Evolutionary conservation across 1,139 yeast species (phyloP).

Genomic region (Candida sp.): DNA sequence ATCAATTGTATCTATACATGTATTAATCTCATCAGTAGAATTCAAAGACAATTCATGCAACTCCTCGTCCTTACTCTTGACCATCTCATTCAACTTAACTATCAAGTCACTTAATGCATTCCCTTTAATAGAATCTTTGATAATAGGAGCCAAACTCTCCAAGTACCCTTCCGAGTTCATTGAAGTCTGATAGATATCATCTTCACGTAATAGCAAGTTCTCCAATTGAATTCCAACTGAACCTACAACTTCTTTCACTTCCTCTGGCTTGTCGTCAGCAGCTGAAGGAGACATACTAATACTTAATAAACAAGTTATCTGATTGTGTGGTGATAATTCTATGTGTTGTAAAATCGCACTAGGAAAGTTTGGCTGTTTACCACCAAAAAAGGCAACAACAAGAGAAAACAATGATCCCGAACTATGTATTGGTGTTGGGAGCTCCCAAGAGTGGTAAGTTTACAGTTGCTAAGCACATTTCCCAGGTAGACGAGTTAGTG

Average conservation of each 20-base stretch:
- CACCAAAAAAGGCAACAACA: not conserved
- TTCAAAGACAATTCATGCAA: conserved; percentile 59
- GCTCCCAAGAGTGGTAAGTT: conserved; percentile 36
- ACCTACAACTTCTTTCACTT: conserved; percentile 3
- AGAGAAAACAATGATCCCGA: conserved; percentile 18
- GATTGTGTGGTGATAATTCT: too few relatives aligned
- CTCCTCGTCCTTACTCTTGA: conserved; percentile 59
- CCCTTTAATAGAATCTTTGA: conserved; percentile 60
- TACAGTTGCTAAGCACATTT: conserved; percentile 20
- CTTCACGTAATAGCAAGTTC: conserved; percentile 39
- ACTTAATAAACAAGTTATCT: not conserved
- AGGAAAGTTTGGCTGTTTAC: too few relatives aligned
- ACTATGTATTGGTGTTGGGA: conserved; percentile 38
- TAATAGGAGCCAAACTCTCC: conserved; percentile 79
- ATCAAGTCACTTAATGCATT: conserved; percentile 58
- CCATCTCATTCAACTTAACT: conserved; percentile 53
- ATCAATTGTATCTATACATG: conserved; percentile 53
- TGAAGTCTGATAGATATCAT: conserved; percentile 46
- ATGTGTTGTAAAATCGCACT: too few relatives aligned
- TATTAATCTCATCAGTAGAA: conserved; percentile 57
- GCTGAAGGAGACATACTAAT: conserved; percentile 11
- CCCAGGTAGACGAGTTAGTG: conserved; percentile 7
- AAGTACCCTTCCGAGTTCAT: conserved; percentile 66
- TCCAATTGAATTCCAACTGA: conserved; percentile 27
- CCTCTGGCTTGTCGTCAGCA: conserved; percentile 5